Base-by-base conservation (phyloP, 495 filamentous ascomycete species). In the Lophiotrema nucula region DNA sequence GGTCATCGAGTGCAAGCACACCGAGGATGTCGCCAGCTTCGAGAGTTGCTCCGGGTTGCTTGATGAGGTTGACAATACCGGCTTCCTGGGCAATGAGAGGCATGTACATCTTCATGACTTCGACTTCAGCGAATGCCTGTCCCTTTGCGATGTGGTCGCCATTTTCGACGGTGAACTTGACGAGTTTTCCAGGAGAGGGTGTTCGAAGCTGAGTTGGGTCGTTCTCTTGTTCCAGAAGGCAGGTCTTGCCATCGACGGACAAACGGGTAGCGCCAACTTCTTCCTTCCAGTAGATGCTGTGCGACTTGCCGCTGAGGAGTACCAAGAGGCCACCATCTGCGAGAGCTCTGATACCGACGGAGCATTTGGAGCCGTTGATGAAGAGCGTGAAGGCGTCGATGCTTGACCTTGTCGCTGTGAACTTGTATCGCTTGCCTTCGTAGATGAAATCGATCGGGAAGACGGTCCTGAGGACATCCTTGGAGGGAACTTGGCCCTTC, bases 31-130 rank as follows among this genome's bases (percentile, higher is more conserved):
- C 93, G 69, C 93, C 93, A 67, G 93, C 93, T 73, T 97, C 91
- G 27, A 99, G 87, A n/a, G 90, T 93, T 18, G 93, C 89, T 65
- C 93, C 93, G 50, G 95, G 95, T 76, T 97, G 93, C 83, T 99
- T 99, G 79, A 99, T 96, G 67, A 97, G 81, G 76, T 97, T 92
- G 42, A 99, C 95, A 51, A 92, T 85, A 74, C 93, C 93, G 63
- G 96, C 95, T 72, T 99, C 93, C 72, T 92, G 87, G n/a, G 93
- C 87, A 52, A 99, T 80, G 49, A 99, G 81, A 65, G 93, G 93
- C 93, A 99, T 99, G 78, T 96, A 97, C 93, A 99, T 99, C 81
- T 99, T 99, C 93, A 99, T 99, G 72, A 99, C 95, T 72, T 99
- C 93, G 49, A 99, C 93, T 69, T 99, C 93, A 49, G 93, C 93